Conservation (phyloP, 1,284 basidiomycete genomes). For the Austroboletus novae-zelandiae region DNA sequence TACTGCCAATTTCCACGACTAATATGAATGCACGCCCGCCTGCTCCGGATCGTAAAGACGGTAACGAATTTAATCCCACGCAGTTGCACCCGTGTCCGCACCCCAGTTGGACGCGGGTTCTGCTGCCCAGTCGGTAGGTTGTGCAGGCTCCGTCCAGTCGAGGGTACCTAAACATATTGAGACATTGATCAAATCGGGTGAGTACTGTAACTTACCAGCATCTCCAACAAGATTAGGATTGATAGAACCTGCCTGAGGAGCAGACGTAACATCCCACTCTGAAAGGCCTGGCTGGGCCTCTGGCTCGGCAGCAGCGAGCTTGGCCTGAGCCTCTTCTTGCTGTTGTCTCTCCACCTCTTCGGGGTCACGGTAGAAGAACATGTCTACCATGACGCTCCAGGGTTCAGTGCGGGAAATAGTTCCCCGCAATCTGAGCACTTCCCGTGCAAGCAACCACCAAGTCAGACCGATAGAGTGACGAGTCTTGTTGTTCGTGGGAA, state of each 20-base stretch:
- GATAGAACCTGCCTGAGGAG: constrained; percentile 64
- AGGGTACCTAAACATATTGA: constrained; percentile 53
- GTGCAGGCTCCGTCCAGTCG: constrained; percentile 78
- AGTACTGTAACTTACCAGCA: constrained; percentile 49
- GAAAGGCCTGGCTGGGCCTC: constrained; percentile 42
- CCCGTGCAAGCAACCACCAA: constrained; percentile 98
- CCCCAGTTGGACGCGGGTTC: constrained; percentile 69
- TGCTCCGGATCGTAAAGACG: constrained; percentile 3
- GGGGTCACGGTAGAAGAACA: constrained; percentile 99
- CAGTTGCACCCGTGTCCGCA: constrained; percentile 41
- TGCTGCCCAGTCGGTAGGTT: constrained; percentile 80
- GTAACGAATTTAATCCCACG: constrained; percentile 55
- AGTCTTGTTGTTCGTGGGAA: constrained; percentile 99
- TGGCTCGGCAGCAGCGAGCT: constrained; percentile 61
- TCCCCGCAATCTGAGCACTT: constrained; percentile 94
- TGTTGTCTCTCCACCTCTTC: constrained; percentile 98
- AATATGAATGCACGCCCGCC: background rate
- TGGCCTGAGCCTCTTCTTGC: constrained; percentile 87
- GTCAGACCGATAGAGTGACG: constrained; percentile 96
- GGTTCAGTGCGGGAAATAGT: constrained; percentile 89
- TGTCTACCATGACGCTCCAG: constrained; percentile 98
- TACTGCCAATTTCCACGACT: constrained; percentile 6
- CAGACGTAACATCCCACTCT: constrained; percentile 81
- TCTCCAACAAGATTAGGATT: constrained; percentile 68
- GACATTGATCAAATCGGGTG: background rate